Conservation (phyloP, 108 stramenopile genomes). For the Cyclotella distinguenda region DNA sequence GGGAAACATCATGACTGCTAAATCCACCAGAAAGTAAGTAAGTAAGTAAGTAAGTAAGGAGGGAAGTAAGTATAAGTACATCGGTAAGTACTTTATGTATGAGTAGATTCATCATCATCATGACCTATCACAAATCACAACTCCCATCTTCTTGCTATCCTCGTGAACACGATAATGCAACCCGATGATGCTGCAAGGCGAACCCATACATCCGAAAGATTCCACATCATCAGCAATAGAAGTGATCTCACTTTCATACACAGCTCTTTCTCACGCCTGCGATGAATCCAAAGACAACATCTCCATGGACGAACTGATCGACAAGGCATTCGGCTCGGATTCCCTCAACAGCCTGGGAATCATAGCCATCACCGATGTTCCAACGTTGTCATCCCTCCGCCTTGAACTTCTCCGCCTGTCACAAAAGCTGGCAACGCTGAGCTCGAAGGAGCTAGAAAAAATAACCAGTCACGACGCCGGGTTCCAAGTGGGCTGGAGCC, state of each 20-base stretch:
- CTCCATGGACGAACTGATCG: constrained; percentile 28
- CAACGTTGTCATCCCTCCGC: constrained; percentile 37
- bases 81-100: too few species aligned
- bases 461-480: constrained; percentile 59
- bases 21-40: too few species aligned
- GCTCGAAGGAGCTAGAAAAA: constrained; percentile 46
- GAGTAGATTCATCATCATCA: too few species aligned
- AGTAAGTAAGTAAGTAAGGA: too few species aligned
- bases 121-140: too few species aligned
- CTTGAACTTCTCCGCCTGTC: constrained; percentile 60
- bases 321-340: constrained; percentile 51
- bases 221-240: too few species aligned
- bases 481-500: constrained; percentile 91
- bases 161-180: too few species aligned
- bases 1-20: too few species aligned
- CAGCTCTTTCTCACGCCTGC: constrained; percentile 46
- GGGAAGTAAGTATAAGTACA: too few species aligned
- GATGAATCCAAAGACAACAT: neutral
- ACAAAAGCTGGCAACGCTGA: constrained; percentile 58
- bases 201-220: too few species aligned
- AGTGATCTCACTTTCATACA: constrained; percentile 51
- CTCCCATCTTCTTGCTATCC: too few species aligned
- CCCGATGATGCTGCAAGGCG: too few species aligned
- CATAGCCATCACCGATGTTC: constrained; percentile 70
- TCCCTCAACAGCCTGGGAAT: constrained; percentile 58